phyloP scores from a whole-genome alignment of 2,329 filamentous ascomycete genomes.

The Trichoderma cornu-damae region DNA sequence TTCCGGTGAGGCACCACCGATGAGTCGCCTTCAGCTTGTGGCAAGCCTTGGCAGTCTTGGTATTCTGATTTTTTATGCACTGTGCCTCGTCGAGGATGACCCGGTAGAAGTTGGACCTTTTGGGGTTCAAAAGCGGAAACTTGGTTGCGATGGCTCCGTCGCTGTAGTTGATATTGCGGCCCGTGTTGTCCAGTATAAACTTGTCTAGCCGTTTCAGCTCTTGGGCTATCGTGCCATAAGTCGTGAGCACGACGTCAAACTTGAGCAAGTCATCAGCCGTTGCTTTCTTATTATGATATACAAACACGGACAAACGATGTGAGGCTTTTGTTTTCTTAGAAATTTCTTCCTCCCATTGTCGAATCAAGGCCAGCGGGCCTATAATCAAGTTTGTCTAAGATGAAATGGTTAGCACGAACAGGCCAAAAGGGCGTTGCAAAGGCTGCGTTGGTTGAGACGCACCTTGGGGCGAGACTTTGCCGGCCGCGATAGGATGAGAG shows the following conservation, averaged over 20 bases:
- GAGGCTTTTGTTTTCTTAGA: slow-evolving; percentile 57
- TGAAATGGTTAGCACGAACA: background rate
- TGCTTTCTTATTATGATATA: slow-evolving; percentile 66
- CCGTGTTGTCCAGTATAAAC: slow-evolving; percentile 46
- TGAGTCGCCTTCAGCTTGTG: slow-evolving; percentile 61
- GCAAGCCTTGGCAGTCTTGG: slow-evolving; percentile 66
- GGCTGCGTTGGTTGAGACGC: background rate
- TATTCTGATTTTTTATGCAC: slow-evolving; percentile 70
- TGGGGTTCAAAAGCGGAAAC: slow-evolving; percentile 57
- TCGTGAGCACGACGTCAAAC: slow-evolving; percentile 78
- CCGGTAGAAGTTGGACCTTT: slow-evolving; percentile 62
- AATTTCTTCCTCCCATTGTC: slow-evolving; percentile 83
- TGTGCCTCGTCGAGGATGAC: slow-evolving; percentile 86
- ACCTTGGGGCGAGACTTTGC: slow-evolving; percentile 43
- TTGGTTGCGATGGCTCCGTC: slow-evolving; percentile 34
- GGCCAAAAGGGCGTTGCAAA: too few relatives aligned
- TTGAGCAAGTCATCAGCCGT: slow-evolving; percentile 56
- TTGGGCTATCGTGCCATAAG: slow-evolving; percentile 67
- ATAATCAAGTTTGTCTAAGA: slow-evolving; percentile 74
- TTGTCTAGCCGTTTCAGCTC: slow-evolving; percentile 59
- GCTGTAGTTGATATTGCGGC: slow-evolving; percentile 36
- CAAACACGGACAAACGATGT: slow-evolving; percentile 58
- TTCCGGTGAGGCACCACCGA: slow-evolving; percentile 76
- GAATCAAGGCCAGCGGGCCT: slow-evolving; percentile 71
- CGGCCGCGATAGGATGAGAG: slow-evolving; percentile 67